Base-by-base conservation (phyloP, 768 basidiomycete genomes). In the Royoungia palumana region DNA sequence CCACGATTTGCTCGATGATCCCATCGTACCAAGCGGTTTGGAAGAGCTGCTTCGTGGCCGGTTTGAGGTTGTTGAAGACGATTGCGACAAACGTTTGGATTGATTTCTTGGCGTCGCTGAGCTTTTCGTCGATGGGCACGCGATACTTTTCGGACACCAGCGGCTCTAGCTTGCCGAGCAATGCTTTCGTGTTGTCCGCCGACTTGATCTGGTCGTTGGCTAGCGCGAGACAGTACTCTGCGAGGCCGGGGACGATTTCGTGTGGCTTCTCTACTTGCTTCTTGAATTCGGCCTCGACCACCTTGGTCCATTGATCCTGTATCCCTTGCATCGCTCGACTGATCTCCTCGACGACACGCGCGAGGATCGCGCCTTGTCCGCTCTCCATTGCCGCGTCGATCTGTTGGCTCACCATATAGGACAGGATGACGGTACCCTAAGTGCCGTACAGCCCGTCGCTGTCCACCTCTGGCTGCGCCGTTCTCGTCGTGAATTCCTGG, bases 131-230 rank as follows among this genome's bases (percentile, higher is more conserved):
- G 60, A 98, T 95, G 6, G 80, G 75, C 12, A 72, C 76, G 37
- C 86, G 77, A 68, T 98, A 98, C 71, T 97, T 98, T 62, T 89
- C 86, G 8, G 89, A 92, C 5, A 98, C 94, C 40, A 97, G 80
- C 2, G 88, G 83, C 70, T 98, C 95, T 21, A 98, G 72, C 24
- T 95, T 84, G 10, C 77, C 82, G 20, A 89, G 80, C 3, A 98
- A 77, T 2, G 87, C 81, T 70, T 98, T 96, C 14, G 88, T 83
- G 60, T 87, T 94, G 66, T 97, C 94, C 11, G 95, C 96, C 11
- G 85, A 89, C 69, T 94, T 94, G 71, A 98, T 84, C 69, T 95
- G 94, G 71, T 98, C 96, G 70, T 98, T 98, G 46, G 94, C 94
- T 21, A 98, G 81, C 13, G 94, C 95, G 62, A n/a, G n/a, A n/a